A percentile compares a stretch with the other conserved stretches of the same genome.
phyloP scores from a whole-genome alignment of 441 rosid species.

The Gossypium schwendimanii region DNA sequence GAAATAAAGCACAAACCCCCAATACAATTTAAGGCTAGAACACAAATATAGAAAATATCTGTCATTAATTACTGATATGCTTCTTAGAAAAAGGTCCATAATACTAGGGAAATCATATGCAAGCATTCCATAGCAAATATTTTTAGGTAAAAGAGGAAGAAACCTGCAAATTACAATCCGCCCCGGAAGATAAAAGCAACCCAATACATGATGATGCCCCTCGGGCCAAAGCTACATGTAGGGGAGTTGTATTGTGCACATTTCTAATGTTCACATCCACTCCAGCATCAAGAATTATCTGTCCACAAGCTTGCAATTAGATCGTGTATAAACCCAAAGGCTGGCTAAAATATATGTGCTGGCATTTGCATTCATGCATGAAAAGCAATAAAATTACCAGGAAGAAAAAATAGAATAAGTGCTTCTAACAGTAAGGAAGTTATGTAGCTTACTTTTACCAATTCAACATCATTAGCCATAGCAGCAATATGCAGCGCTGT shows the following conservation, averaged over 20 bases:
- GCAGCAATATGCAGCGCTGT: constrained; percentile 96
- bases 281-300: constrained; percentile 97
- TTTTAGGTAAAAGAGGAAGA: neutral
- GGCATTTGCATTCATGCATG: constrained; percentile 8
- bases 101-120: constrained; percentile 12
- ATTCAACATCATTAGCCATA: constrained; percentile 84
- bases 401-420: neutral
- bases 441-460: constrained; percentile 65
- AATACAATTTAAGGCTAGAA: neutral
- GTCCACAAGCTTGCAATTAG: constrained; percentile 19
- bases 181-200: constrained; percentile 79
- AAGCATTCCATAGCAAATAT: constrained; percentile 3
- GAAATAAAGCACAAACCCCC: neutral
- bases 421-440: constrained; percentile 3
- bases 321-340: neutral
- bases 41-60: neutral
- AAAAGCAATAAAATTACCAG: constrained; percentile 7
- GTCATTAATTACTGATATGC: neutral
- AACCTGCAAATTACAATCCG: constrained; percentile 92
- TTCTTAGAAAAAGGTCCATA: neutral
- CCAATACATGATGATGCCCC: constrained; percentile 92
- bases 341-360: neutral
- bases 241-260: constrained; percentile 82
- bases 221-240: constrained; percentile 92
- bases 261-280: constrained; percentile 90